phyloP scores from a whole-genome alignment of 768 basidiomycete species.

The Rhizopogon roseolus region DNA sequence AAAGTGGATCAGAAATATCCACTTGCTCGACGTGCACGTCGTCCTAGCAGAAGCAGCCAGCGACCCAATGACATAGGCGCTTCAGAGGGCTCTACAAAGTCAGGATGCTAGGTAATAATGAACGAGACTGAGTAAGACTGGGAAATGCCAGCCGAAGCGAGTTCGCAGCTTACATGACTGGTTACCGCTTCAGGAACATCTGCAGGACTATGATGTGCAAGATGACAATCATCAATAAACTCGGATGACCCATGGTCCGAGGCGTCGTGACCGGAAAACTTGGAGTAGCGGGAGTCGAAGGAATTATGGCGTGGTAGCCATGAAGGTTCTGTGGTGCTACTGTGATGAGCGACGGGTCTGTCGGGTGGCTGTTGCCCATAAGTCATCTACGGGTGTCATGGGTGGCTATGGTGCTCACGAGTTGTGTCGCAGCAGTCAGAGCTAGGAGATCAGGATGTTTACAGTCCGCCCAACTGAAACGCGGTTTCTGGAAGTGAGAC shows the following conservation, averaged over 20 bases:
- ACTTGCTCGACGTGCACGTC: background rate
- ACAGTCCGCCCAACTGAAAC: background rate
- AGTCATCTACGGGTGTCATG: background rate
- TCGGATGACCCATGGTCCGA: background rate
- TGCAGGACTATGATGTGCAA: background rate
- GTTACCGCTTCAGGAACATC: background rate
- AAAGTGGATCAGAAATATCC: background rate
- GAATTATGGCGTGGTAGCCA: slow-evolving; percentile 1
- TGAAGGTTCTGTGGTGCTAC: background rate
- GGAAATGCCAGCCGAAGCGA: background rate
- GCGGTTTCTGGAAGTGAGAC: background rate
- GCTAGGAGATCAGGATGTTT: background rate
- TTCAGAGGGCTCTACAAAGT: background rate
- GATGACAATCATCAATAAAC: background rate
- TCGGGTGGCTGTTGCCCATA: background rate
- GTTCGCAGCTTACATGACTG: background rate
- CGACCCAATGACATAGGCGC: background rate
- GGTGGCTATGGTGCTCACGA: background rate
- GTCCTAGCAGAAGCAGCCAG: background rate
- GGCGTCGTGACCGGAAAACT: background rate
- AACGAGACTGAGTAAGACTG: background rate
- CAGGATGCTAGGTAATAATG: background rate
- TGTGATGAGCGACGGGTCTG: background rate
- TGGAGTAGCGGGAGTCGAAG: background rate
- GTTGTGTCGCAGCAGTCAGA: slow-evolving; percentile 1